Percentiles rank a stretch among this genome's conserved stretches.
These are phyloP conservation scores for Aegilops longissima DNA, from an alignment of 176 grass and related monocot genomes.

Conservation along the genomic window DNA sequence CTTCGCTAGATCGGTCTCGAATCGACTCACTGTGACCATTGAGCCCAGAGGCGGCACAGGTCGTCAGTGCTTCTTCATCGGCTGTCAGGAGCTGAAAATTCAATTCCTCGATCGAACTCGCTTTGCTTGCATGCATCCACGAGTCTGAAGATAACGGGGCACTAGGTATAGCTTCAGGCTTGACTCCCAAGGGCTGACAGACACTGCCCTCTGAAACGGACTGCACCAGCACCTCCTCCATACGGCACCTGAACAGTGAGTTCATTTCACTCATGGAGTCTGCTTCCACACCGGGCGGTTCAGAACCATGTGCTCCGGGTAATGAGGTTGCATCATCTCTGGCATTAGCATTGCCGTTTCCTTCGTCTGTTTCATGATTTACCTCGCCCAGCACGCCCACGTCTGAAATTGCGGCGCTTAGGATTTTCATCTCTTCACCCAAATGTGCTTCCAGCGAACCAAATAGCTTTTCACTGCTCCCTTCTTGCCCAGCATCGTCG, in stretches of 20 bases:
- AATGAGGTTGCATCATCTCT: background rate
- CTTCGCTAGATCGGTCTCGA: background rate
- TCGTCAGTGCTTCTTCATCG: background rate
- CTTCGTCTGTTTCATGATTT: constrained; percentile 11
- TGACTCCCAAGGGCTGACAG: constrained; percentile 18
- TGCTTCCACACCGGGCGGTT: constrained; percentile 11
- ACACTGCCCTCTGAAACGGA: constrained; percentile 41
- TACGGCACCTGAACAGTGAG: constrained; percentile 37
- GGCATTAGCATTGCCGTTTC: background rate
- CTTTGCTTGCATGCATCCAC: background rate
- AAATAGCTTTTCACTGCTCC: constrained; percentile 35
- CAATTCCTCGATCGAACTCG: constrained; percentile 29
- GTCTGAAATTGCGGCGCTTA: constrained; percentile 38
- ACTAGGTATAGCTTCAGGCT: constrained; percentile 13
- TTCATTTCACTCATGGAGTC: constrained; percentile 28
- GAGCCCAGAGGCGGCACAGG: background rate
- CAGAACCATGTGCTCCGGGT: background rate
- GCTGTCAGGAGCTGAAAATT: constrained; percentile 11
- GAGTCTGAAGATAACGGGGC: background rate
- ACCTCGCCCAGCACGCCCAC: constrained; percentile 10
- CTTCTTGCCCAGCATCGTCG: background rate
- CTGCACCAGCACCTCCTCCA: constrained; percentile 36
- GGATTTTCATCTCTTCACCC: constrained; percentile 45
- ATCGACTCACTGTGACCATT: background rate
- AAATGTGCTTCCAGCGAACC: constrained; percentile 42